A percentile compares a stretch with the other conserved stretches of the same genome.
phyloP scores from a whole-genome alignment of 2,329 filamentous ascomycete genomes.

The Fusarium aywerte region DNA sequence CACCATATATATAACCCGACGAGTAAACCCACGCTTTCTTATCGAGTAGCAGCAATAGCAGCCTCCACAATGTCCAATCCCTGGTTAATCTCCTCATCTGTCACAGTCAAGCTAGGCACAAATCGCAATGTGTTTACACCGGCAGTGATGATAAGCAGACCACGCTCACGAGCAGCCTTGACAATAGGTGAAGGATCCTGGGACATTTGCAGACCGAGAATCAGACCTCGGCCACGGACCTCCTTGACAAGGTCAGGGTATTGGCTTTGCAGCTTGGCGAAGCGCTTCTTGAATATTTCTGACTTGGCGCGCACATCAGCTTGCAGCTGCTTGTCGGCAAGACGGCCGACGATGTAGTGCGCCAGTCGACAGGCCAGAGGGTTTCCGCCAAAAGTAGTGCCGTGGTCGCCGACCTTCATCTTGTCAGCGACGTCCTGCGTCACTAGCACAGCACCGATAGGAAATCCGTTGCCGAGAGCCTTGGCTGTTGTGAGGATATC shows the following conservation, averaged over 20 bases:
- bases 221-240: slow-evolving; percentile 83
- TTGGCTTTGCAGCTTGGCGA: slow-evolving; percentile 58
- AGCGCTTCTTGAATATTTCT: slow-evolving; percentile 59
- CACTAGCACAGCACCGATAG: slow-evolving; percentile 78
- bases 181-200: slow-evolving; percentile 79
- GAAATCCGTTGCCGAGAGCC: slow-evolving; percentile 95
- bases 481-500: slow-evolving; percentile 96
- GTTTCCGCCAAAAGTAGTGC: slow-evolving; percentile 94
- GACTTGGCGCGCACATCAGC: slow-evolving; percentile 74
- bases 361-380: slow-evolving; percentile 86
- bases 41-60: slow-evolving; percentile 62
- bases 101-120: slow-evolving; percentile 86
- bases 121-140: slow-evolving; percentile 93
- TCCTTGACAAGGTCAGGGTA: slow-evolving; percentile 80
- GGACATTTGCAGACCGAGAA: slow-evolving; percentile 85
- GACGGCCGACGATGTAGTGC: slow-evolving; percentile 82
- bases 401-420: slow-evolving; percentile 78
- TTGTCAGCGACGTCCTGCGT: slow-evolving; percentile 55
- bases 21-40: slow-evolving; percentile 13
- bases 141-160: slow-evolving; percentile 89
- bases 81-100: slow-evolving; percentile 80
- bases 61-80: slow-evolving; percentile 81
- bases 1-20: background rate
- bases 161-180: slow-evolving; percentile 86
- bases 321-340: slow-evolving; percentile 78